Evolutionary conservation across 495 filamentous ascomycete genomes (phyloP), one percentile per base, ranked within the genome.

Genomic region (Penicillium simplicissimum): DNA sequence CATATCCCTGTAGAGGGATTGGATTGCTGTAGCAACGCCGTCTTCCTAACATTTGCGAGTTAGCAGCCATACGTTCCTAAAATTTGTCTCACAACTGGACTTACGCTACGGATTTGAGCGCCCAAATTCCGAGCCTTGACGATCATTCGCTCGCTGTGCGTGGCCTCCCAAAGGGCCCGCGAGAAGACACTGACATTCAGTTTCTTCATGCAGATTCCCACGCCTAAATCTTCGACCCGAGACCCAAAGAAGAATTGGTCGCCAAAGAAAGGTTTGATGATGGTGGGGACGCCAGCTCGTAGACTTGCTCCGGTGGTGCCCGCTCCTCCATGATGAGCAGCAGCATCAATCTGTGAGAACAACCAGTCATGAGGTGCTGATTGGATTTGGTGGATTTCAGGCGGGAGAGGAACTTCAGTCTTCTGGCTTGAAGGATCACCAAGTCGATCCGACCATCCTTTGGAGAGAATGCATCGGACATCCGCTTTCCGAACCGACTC

Each of bases 381-480:
- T 66, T 92, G 87, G 72, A 98, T 97, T 70, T 90, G 89, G 66
- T 88, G 81, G 57, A 98, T 95, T 60, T 92, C 88, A 0, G 84
- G 77, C 2, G 95, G 94, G 8, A 98, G 80, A 8, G 83, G 82
- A 34, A 90, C 82, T 68, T 97, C 93, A 0, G 82, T 71, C 48
- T 82, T 84, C 8, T 75, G 73, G 52, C 82, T 81, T 23, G 85
- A 78, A 45, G 86, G 80, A 36, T 82, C 83, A 63, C 82, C 86
- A 14, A 93, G 81, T 21, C 93, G 86, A 72, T 98, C 95, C n/a
- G 93, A 96, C 95, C 95, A 98, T n/a, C 95, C 95, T 71, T 98
- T 98, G 28, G 92, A 96, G 8, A 98, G 82, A 66, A 98, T 95
- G 66, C 96, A 98, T 48, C 94, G 86, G 5, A 98, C 92, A 67